Base-by-base conservation (phyloP, 805 yeast genomes). In the Saccharomycopsis capsularis region DNA sequence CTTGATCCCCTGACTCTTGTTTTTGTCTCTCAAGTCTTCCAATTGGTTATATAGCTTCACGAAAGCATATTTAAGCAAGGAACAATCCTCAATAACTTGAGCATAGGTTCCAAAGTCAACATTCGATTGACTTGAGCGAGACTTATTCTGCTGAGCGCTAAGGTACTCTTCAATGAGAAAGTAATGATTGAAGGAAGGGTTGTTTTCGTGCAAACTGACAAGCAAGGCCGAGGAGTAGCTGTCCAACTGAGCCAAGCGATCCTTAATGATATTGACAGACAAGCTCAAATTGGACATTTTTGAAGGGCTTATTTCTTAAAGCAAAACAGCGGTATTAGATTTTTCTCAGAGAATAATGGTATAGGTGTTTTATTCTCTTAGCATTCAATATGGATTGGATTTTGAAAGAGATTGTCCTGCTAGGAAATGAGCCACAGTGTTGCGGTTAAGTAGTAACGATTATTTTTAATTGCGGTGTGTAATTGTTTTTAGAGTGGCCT, bases 121-220 rank as follows among this genome's bases (percentile, higher is more conserved):
- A 23, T 9, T n/a, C 23, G 38, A 34, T 6, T 34, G 38, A 34
- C 38, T n/a, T 13, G 9, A 3, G n/a, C 11, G n/a, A 32, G 42
- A 6, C 13, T 43, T 40, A 13, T 29, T 35, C 15, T 19, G 41
- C 15, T 16, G 4, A 4, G 5, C 16, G 6, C 21, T 46, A 3
- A 41, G 19, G 34, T 45, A 42, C 24, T 51, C 19, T 32, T 50
- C 53, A 27, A 50, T 24, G 5, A 50, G 37, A 6, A 50, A 23
- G 4, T 21, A 9, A 3, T 47, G 36, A 24, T 35, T 44, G 47
- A 46, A 50, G n/a, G 40, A 6, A 7, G 41, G 29, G 21, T 50
- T 50, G 15, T n/a, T 23, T 15, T 40, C 32, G 21, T 46, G 48
- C 16, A 42, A n/a, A 7, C 37, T 34, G 40, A 16, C 41, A 6